A percentile compares a stretch with the other conserved stretches of the same genome.
phyloP scores from a whole-genome alignment of 495 filamentous ascomycete species.

The Penicillium angulare region DNA sequence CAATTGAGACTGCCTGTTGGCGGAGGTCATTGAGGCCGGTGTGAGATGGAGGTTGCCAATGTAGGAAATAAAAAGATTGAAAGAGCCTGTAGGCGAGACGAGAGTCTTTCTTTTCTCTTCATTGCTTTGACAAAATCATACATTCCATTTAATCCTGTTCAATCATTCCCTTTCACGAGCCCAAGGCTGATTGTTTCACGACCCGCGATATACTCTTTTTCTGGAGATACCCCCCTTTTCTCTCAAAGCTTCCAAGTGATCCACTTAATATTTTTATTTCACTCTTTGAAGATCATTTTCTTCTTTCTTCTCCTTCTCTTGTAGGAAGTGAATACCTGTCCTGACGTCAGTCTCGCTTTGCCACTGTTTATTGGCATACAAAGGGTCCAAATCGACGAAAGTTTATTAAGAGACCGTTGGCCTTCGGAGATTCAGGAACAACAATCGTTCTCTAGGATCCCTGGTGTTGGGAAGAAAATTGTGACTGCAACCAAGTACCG shows the following conservation, averaged over 20 bases:
- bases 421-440: background rate
- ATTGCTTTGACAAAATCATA: background rate
- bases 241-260: background rate
- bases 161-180: background rate
- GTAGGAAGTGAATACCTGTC: background rate
- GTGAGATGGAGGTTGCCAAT: conserved; percentile 1
- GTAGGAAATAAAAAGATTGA: conserved; percentile 13
- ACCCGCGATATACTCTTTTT: background rate
- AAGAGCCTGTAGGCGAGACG: background rate
- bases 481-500: background rate
- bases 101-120: background rate
- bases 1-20: background rate
- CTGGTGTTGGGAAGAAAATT: background rate
- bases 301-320: background rate
- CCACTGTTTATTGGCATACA: background rate
- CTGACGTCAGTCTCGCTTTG: conserved; percentile 11
- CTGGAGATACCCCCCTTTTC: background rate
- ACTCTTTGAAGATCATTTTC: background rate
- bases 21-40: conserved; percentile 9
- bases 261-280: background rate
- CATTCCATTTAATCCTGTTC: background rate
- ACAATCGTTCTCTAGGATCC: background rate
- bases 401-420: background rate
- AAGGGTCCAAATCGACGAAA: background rate
- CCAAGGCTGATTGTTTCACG: background rate